Evolutionary conservation across 2,329 filamentous ascomycete genomes (phyloP), one percentile per base, ranked within the genome.

Genomic region (Aspergillus phoenicis): DNA sequence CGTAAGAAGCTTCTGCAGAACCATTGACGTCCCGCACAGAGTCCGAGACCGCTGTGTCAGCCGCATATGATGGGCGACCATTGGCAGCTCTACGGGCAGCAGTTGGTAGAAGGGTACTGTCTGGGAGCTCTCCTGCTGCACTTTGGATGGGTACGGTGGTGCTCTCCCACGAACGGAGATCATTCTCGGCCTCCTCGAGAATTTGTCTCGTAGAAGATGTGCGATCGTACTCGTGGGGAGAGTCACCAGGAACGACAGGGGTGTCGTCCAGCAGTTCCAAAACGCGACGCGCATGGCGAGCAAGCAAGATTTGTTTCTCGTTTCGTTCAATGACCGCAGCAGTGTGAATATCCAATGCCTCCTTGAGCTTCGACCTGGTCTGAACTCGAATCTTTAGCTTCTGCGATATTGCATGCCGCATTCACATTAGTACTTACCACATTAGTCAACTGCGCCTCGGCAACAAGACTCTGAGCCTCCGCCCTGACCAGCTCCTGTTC

Each of bases 401-500:
- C 10, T 30, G 26, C 8, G 22, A 24, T 41, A 15, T 17, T 15
- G 13, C 6, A 45, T 7, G 17, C 24, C 8, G 11, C 22, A 36
- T 1, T 17, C 4, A 48, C 5, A 38, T 20, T 6, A 60, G 48
- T 24, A 84, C 89, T 62, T 81, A 96, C 92, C 68, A 97, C 88
- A 76, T 99, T 99, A 73, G 91, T 94, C 76, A 99, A 83, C 78
- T 99, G 95, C 22, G 95, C 95, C 80, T 99, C 95, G 1, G 95
- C 95, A 53, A 99, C 95, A 61, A 99, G 80, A 71, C 92, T 96
- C 82, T 98, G 93, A 3, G 95, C 95, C 82, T 99, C 95, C 24
- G 94, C 93, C 67, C 95, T 85, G 57, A 99, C 93, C 57, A 99
- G 87, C 82, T 98, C 95, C 81, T 99, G 95, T 82, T 99, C 95